Conservation (phyloP, 768 basidiomycete genomes). For the Agaricus blazei region DNA sequence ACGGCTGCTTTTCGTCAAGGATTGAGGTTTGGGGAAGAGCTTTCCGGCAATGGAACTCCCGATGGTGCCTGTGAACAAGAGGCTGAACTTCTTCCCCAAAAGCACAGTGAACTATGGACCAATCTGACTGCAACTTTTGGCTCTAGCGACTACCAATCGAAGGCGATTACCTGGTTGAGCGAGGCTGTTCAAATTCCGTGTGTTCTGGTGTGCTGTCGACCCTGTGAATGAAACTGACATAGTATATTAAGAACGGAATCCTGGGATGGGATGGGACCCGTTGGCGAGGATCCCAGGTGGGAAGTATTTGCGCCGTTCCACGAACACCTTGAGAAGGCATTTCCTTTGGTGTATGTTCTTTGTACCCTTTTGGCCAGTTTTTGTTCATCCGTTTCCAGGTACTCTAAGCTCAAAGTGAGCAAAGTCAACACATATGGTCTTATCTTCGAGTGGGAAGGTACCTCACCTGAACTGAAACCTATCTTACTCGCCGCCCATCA, state of each 20-base stretch:
- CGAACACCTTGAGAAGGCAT: constrained; percentile 41
- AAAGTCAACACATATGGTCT: constrained; percentile 76
- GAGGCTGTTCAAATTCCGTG: constrained; percentile 44
- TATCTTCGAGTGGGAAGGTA: constrained; percentile 70
- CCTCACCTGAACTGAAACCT: constrained; percentile 58
- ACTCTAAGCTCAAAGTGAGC: constrained; percentile 52
- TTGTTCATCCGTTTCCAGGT: constrained; percentile 29
- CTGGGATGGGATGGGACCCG: constrained; percentile 42
- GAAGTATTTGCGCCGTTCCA: constrained; percentile 49
- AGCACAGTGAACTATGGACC: constrained; percentile 33
- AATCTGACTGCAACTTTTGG: constrained; percentile 25
- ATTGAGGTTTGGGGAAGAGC: not conserved
- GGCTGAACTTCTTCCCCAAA: constrained; percentile 33
- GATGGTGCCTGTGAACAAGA: constrained; percentile 26
- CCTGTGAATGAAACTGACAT: not conserved
- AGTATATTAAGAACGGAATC: constrained; percentile 41
- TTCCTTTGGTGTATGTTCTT: constrained; percentile 59
- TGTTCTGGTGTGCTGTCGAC: constrained; percentile 11
- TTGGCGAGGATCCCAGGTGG: constrained; percentile 51
- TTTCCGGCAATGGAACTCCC: not conserved
- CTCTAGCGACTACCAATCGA: constrained; percentile 31
- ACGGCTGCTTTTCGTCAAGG: not conserved
- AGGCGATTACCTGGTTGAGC: constrained; percentile 41
- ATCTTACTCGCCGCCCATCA: constrained; percentile 66
- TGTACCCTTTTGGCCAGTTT: not conserved